Conservation (phyloP, 768 basidiomycete genomes). For the Amanita rubescens region DNA sequence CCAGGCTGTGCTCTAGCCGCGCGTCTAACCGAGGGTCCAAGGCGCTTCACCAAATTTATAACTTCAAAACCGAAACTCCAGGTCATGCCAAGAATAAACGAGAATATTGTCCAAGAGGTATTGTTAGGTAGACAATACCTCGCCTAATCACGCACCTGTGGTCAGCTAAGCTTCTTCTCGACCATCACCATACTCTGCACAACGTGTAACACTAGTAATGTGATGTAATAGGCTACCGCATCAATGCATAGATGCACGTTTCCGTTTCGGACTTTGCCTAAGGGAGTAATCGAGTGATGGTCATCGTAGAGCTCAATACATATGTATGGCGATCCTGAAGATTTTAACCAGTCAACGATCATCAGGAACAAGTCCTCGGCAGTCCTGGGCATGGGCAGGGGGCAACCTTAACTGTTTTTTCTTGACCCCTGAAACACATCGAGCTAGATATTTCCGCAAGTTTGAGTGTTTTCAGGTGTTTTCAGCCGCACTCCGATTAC, state of each 20-base stretch:
- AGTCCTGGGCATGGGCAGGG: slow-evolving; percentile 66
- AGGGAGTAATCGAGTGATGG: background rate
- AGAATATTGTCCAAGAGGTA: slow-evolving; percentile 64
- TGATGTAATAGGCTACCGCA: slow-evolving; percentile 43
- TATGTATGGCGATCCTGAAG: slow-evolving; percentile 58
- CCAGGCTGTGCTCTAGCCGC: slow-evolving; percentile 57
- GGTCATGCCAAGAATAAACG: slow-evolving; percentile 38
- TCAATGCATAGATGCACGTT: slow-evolving; percentile 50
- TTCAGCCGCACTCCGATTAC: slow-evolving; percentile 35
- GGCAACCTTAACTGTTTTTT: slow-evolving; percentile 32
- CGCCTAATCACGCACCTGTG: background rate
- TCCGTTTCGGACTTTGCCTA: background rate
- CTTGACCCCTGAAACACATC: background rate
- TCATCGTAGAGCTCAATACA: slow-evolving; percentile 45
- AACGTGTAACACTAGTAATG: too few relatives aligned
- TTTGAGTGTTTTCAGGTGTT: slow-evolving; percentile 52
- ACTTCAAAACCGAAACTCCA: too few relatives aligned
- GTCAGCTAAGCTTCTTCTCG: slow-evolving; percentile 49
- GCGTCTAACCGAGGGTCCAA: slow-evolving; percentile 48
- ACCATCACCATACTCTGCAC: background rate
- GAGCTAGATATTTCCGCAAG: slow-evolving; percentile 51
- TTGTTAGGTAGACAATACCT: slow-evolving; percentile 1
- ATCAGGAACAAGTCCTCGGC: slow-evolving; percentile 43
- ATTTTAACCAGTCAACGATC: slow-evolving; percentile 56
- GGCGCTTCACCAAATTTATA: too few relatives aligned